Percentiles rank a stretch among this genome's conserved stretches.
phyloP scores from a whole-genome alignment of 768 basidiomycete species.

The Lactarius evosmus region DNA sequence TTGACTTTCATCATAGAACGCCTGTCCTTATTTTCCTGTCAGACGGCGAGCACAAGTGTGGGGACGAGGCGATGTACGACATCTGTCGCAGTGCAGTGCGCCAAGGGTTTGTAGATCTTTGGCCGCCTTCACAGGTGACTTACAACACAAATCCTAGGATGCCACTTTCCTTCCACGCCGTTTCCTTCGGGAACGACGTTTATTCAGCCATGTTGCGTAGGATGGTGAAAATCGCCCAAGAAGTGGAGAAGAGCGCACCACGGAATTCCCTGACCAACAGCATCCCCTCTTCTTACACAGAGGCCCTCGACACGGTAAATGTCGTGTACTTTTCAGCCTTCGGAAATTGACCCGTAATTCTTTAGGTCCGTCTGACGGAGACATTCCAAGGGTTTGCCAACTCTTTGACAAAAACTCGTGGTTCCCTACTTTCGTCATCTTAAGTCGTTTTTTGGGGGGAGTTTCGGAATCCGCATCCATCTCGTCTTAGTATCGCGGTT shows the following conservation, averaged over 20 bases:
- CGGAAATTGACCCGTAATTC: background rate
- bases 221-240: conserved; percentile 50
- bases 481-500: background rate
- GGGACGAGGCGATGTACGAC: conserved; percentile 39
- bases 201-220: conserved; percentile 36
- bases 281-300: conserved; percentile 45
- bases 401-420: conserved; percentile 53
- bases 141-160: conserved; percentile 37
- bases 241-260: conserved; percentile 45
- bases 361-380: conserved; percentile 50
- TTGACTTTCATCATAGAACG: background rate
- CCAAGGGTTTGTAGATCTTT: conserved; percentile 39
- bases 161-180: conserved; percentile 53
- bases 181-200: conserved; percentile 48
- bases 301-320: conserved; percentile 50
- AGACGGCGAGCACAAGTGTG: conserved; percentile 48
- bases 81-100: conserved; percentile 42
- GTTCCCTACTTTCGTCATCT: conserved; percentile 37
- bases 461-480: background rate
- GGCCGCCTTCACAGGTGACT: background rate
- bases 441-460: conserved; percentile 12
- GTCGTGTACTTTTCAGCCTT: background rate
- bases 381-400: conserved; percentile 58
- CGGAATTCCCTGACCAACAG: conserved; percentile 35
- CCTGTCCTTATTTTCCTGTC: conserved; percentile 35